phyloP scores from a whole-genome alignment of 1,284 basidiomycete species.

The Melanopsichium pennsylvanicum region DNA sequence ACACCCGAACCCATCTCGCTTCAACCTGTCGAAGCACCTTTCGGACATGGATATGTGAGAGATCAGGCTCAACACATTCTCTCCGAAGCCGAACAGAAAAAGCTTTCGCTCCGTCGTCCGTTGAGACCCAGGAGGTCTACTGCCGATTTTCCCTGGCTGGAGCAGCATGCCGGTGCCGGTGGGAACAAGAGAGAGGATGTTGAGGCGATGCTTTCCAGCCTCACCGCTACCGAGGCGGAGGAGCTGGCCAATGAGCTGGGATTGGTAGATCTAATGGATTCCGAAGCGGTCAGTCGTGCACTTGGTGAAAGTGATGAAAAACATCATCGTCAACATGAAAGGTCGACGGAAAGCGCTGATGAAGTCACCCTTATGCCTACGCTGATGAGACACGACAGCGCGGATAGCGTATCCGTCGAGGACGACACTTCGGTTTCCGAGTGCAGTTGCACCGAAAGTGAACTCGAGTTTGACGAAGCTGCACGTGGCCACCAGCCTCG shows the following conservation, averaged over 20 bases:
- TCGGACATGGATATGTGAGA: constrained; percentile 46
- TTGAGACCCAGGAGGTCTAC: constrained; percentile 35
- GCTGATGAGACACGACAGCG: constrained; percentile 10
- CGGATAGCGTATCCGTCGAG: constrained; percentile 12
- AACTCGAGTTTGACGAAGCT: constrained; percentile 18
- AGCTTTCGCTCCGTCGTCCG: constrained; percentile 31
- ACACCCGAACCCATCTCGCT: constrained; percentile 20
- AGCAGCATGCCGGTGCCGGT: background rate
- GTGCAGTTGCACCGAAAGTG: constrained; percentile 35
- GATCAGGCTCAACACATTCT: constrained; percentile 46
- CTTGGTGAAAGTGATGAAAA: constrained; percentile 1
- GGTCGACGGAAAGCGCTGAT: constrained; percentile 14
- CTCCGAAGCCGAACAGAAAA: constrained; percentile 39
- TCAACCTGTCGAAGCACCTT: constrained; percentile 25
- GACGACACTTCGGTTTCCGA: constrained; percentile 38
- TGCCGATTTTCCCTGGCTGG: constrained; percentile 40
- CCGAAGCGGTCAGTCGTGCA: constrained; percentile 21
- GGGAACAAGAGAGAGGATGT: constrained; percentile 35
- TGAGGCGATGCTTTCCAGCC: constrained; percentile 26
- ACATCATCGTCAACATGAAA: background rate
- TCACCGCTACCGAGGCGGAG: constrained; percentile 41
- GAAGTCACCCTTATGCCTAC: constrained; percentile 25
- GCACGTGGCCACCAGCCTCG: constrained; percentile 15
- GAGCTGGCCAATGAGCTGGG: constrained; percentile 48
- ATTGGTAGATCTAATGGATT: constrained; percentile 29